These are phyloP conservation scores for Aeschynomene evenia DNA, from an alignment of 306 rosid species.

Conservation along the genomic window DNA sequence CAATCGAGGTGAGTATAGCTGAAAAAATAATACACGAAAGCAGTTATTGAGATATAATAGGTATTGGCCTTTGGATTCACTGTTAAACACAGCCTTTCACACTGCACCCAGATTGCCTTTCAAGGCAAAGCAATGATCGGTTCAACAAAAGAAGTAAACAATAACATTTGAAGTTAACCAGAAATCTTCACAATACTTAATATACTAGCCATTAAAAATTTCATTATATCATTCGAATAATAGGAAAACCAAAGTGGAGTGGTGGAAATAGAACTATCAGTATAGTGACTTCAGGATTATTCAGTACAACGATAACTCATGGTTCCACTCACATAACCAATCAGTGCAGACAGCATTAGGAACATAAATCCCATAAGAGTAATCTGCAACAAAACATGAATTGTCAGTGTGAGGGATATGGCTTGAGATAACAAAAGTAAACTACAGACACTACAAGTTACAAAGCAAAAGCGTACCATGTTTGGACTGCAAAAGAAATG, in stretches of 20 bases:
- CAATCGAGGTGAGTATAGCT: slow-evolving; percentile 85
- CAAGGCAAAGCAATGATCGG: neutral
- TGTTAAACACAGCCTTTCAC: neutral
- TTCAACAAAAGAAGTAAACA: slow-evolving; percentile 21
- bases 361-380: slow-evolving; percentile 87
- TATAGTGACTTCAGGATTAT: slow-evolving; percentile 21
- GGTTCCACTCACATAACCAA: slow-evolving; percentile 77
- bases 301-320: slow-evolving; percentile 5
- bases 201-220: neutral
- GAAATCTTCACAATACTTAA: neutral
- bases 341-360: slow-evolving; percentile 71
- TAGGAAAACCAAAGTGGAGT: slow-evolving; percentile 5
- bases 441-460: slow-evolving; percentile 18
- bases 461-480: slow-evolving; percentile 57
- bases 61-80: slow-evolving; percentile 3
- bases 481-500: slow-evolving; percentile 66
- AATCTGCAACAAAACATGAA: slow-evolving; percentile 59
- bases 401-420: slow-evolving; percentile 24
- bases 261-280: slow-evolving; percentile 3
- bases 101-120: slow-evolving; percentile 1
- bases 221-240: slow-evolving; percentile 14
- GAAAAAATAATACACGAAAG: slow-evolving; percentile 25
- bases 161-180: neutral
- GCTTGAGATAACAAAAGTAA: slow-evolving; percentile 16
- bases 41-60: neutral